Evolutionary conservation across 169 alveolate genomes (phyloP).

Genomic region (Eimeria sp.): DNA sequence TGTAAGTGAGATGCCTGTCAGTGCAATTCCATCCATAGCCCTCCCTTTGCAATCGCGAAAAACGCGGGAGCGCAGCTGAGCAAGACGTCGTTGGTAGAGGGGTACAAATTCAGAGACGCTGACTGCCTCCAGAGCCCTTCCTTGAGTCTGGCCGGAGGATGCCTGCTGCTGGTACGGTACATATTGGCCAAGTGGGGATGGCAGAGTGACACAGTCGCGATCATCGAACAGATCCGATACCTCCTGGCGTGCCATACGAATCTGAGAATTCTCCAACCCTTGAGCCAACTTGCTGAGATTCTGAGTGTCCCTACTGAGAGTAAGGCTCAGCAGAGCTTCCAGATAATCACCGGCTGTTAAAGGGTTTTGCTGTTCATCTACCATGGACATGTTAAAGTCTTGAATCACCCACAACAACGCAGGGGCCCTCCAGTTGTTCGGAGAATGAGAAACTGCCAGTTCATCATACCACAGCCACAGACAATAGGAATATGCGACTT

Average conservation of each 20-base stretch:
- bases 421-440: slow-evolving; percentile 79
- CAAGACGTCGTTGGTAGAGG: slow-evolving; percentile 76
- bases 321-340: slow-evolving; percentile 69
- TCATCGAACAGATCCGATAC: slow-evolving; percentile 68
- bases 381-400: slow-evolving; percentile 78
- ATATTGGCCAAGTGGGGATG: slow-evolving; percentile 73
- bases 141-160: slow-evolving; percentile 37
- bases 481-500: not conserved
- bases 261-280: slow-evolving; percentile 74
- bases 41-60: slow-evolving; percentile 77
- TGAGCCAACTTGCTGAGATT: slow-evolving; percentile 53
- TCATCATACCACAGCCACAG: not conserved
- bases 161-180: slow-evolving; percentile 27
- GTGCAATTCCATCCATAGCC: slow-evolving; percentile 59
- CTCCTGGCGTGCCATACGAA: slow-evolving; percentile 81
- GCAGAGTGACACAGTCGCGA: slow-evolving; percentile 76
- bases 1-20: slow-evolving; percentile 69
- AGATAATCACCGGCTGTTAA: slow-evolving; percentile 80
- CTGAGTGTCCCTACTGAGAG: not conserved
- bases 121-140: slow-evolving; percentile 77
- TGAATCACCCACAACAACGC: slow-evolving; percentile 79
- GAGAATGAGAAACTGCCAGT: not conserved
- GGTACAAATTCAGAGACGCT: slow-evolving; percentile 77
- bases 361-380: slow-evolving; percentile 74
- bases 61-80: slow-evolving; percentile 58